Base-by-base conservation (phyloP, 441 rosid genomes). In the Aquilaria agallochum region DNA sequence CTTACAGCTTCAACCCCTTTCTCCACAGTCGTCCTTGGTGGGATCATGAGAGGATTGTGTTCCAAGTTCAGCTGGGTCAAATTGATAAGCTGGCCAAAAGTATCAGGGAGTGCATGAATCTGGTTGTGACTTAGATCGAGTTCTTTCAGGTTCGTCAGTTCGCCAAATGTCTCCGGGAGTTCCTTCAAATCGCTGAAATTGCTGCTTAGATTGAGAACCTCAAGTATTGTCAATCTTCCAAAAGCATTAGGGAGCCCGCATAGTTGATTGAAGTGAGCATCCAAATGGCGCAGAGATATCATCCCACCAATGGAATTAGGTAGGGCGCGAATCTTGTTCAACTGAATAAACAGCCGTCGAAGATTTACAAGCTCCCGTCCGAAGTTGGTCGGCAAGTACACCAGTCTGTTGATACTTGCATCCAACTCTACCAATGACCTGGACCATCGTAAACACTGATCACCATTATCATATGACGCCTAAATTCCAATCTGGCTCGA, bases 101-200 rank as follows among this genome's bases (percentile, higher is more conserved):
- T 71, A 53, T 77, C 78, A 0, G 97, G 97, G 44, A 90, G 80
- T 11, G 82, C 75, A 47, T 76, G 83, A 65, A 90, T 81, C 74
- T 88, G 93, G 73, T 91, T 91, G 79, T 89, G 84, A 66, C 97
- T 86, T 51, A 91, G 75, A 71, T 91, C 96, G 0, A 91, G 96
- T 54, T 91, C 96, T 74, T 71, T 85, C 44, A 91, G 96, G 70
- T 80, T 86, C n/a, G 71, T 75, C 68, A 90, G 76, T 46, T 86
- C 93, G 2, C 96, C 97, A 2, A 90, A 74, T 6, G 90, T 79
- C 56, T 78, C 76, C 11, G 96, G 93, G 36, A 90, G 93, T 9
- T 79, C 90, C 58, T 49, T 80, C 74, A 88, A 74, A 74, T 91
- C 92, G 9, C 78, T 78, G 83, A 91, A 91, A 73, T 91, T 91